Evolutionary conservation across 176 grass and related monocot species (phyloP).

Genomic region (Urochloa ruziziensis): DNA sequence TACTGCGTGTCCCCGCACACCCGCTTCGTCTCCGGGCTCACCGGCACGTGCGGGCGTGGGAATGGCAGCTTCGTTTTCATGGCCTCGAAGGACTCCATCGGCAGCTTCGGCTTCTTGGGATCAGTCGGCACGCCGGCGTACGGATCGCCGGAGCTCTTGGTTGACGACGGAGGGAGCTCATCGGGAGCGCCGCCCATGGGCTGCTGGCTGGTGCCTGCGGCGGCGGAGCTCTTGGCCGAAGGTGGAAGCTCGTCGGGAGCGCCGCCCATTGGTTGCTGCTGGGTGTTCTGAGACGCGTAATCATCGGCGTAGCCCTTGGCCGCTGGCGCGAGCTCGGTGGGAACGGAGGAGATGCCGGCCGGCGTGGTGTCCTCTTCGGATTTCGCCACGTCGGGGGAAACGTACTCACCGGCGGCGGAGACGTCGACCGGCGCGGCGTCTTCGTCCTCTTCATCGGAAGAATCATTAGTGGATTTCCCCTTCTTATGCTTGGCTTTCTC

Average conservation of each 20-base stretch:
- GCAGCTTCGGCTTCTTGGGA: not conserved
- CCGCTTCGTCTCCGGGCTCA: slow-evolving; percentile 19
- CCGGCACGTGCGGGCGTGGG: not conserved
- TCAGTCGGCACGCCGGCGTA: not conserved
- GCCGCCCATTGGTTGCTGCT: not conserved
- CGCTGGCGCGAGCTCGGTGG: no score
- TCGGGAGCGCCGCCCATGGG: not conserved
- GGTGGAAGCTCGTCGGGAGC: not conserved
- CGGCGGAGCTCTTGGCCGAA: not conserved
- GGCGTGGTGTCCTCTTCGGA: not conserved
- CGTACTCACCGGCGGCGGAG: not conserved
- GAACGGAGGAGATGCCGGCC: not conserved
- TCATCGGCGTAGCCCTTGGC: not conserved
- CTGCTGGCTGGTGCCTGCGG: not conserved
- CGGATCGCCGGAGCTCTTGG: not conserved
- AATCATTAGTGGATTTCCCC: not conserved
- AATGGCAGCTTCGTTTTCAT: not conserved
- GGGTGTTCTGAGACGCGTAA: not conserved
- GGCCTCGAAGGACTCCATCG: not conserved
- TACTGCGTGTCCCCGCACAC: slow-evolving; percentile 40
- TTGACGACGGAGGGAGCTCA: not conserved
- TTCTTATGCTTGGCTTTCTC: not conserved
- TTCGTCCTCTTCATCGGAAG: not conserved
- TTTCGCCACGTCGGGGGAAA: not conserved
- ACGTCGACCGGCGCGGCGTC: not conserved